Percentiles rank a stretch among this genome's conserved stretches.
Conservation (phyloP, 2,329 filamentous ascomycete species). For the Epichloe aotearoae region DNA sequence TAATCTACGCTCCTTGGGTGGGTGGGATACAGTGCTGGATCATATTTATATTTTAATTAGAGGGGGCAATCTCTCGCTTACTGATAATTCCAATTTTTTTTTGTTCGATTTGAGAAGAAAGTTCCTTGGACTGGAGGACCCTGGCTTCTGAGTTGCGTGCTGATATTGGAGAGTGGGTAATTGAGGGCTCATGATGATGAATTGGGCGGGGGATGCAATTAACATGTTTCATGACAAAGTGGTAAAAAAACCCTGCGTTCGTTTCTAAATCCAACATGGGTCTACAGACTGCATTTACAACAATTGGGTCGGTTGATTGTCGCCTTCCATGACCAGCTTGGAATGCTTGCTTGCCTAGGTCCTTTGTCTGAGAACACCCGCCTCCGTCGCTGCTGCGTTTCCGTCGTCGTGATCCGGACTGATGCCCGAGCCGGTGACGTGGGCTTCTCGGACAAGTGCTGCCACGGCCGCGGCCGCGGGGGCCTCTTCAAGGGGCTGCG, state of each 20-base stretch:
- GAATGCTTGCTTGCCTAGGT: not conserved
- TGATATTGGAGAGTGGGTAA: too few relatives aligned
- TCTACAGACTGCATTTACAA: too few relatives aligned
- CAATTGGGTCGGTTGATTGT: too few relatives aligned
- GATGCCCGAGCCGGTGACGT: not conserved
- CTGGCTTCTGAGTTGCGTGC: too few relatives aligned
- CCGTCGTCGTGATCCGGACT: not conserved
- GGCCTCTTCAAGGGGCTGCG: slow-evolving; percentile 8
- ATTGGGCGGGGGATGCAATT: too few relatives aligned
- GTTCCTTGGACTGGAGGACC: too few relatives aligned
- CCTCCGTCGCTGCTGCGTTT: not conserved
- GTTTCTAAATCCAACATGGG: too few relatives aligned
- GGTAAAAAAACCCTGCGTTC: too few relatives aligned
- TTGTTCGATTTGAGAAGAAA: not conserved
- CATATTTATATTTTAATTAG: not conserved
- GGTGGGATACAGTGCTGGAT: not conserved
- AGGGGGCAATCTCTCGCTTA: not conserved
- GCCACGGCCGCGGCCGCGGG: slow-evolving; percentile 2
- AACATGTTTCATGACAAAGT: too few relatives aligned
- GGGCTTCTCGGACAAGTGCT: slow-evolving; percentile 4
- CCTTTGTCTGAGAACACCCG: not conserved
- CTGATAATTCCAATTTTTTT: not conserved
- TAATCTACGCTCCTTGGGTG: not conserved
- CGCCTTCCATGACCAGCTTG: not conserved
- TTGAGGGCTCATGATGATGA: too few relatives aligned